These are phyloP conservation scores for Hamamelis virginiana DNA, from an alignment of 164 flowering plant species.

Conservation along the genomic window DNA sequence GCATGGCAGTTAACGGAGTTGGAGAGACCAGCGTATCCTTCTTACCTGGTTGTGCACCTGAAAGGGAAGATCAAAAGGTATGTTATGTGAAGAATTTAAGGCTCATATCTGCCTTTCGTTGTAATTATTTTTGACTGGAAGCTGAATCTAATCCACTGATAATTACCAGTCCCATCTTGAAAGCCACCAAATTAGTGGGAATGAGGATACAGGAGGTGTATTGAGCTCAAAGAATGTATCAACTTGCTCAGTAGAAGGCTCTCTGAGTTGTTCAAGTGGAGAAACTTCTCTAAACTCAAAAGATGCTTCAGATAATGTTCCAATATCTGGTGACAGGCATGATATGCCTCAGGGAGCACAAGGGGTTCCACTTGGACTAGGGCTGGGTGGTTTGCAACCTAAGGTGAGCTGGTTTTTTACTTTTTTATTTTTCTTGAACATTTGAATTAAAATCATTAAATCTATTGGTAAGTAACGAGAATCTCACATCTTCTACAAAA, in stretches of 20 bases:
- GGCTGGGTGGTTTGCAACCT: conserved; percentile 76
- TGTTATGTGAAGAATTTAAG: neutral
- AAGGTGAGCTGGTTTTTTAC: conserved; percentile 42
- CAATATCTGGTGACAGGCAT: conserved; percentile 25
- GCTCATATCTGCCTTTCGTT: neutral
- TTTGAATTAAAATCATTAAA: neutral
- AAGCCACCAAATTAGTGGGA: conserved; percentile 7
- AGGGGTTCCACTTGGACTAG: conserved; percentile 78
- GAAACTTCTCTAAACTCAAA: conserved; percentile 20
- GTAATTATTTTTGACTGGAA: neutral
- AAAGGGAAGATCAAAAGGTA: conserved; percentile 28
- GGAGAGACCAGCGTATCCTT: conserved; percentile 11
- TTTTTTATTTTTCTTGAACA: neutral
- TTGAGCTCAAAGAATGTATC: conserved; percentile 22
- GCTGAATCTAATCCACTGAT: neutral
- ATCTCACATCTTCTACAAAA: neutral
- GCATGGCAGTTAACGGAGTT: conserved; percentile 11
- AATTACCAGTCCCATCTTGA: conserved; percentile 21
- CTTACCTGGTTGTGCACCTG: conserved; percentile 11
- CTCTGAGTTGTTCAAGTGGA: conserved; percentile 23
- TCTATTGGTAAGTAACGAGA: neutral
- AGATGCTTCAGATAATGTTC: conserved; percentile 21
- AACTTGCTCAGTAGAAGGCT: conserved; percentile 16
- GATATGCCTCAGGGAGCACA: conserved; percentile 27
- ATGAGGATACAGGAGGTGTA: conserved; percentile 16